phyloP scores from a whole-genome alignment of 371 early-diverging fungal genomes.

The Catenaria anguillulae region DNA sequence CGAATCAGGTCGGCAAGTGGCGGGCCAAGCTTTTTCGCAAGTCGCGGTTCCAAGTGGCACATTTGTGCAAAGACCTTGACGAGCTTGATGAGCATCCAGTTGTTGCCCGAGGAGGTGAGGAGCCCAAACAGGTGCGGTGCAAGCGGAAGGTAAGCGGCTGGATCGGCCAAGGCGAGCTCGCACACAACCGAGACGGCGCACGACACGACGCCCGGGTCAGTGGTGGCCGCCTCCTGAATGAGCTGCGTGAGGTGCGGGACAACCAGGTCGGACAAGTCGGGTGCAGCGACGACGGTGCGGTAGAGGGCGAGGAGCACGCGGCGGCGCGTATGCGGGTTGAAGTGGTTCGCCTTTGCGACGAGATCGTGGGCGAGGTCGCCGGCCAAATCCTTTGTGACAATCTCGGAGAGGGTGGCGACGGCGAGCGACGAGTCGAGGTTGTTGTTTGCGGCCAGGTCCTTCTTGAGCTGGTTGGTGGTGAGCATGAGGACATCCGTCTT shows the following conservation, averaged over 20 bases:
- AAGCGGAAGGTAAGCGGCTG: constrained; percentile 74
- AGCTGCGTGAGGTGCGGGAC: constrained; percentile 75
- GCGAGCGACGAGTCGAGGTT: constrained; percentile 75
- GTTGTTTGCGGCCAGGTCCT: constrained; percentile 73
- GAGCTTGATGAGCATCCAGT: constrained; percentile 96
- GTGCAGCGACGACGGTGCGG: constrained; percentile 73
- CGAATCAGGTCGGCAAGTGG: constrained; percentile 71
- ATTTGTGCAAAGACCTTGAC: constrained; percentile 90
- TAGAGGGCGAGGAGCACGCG: constrained; percentile 75
- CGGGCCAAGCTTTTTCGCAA: constrained; percentile 72
- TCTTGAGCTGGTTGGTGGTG: constrained; percentile 84
- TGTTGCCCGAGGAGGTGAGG: constrained; percentile 72
- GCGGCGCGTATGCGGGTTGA: constrained; percentile 82
- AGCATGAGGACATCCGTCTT: constrained; percentile 94
- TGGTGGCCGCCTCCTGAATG: constrained; percentile 81
- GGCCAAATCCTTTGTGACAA: constrained; percentile 79
- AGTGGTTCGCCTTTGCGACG: constrained; percentile 70
- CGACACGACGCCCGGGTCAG: constrained; percentile 68
- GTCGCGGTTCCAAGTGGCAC: constrained; percentile 80
- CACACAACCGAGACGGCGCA: constrained; percentile 87
- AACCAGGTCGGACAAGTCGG: constrained; percentile 69
- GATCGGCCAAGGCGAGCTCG: constrained; percentile 80
- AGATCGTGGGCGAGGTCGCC: constrained; percentile 77
- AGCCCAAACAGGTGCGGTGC: constrained; percentile 85
- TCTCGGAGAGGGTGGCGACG: constrained; percentile 73